Percentiles rank a stretch among this genome's conserved stretches.
Conservation (phyloP, 495 filamentous ascomycete species). For the Lasiosphaeria ovina region DNA sequence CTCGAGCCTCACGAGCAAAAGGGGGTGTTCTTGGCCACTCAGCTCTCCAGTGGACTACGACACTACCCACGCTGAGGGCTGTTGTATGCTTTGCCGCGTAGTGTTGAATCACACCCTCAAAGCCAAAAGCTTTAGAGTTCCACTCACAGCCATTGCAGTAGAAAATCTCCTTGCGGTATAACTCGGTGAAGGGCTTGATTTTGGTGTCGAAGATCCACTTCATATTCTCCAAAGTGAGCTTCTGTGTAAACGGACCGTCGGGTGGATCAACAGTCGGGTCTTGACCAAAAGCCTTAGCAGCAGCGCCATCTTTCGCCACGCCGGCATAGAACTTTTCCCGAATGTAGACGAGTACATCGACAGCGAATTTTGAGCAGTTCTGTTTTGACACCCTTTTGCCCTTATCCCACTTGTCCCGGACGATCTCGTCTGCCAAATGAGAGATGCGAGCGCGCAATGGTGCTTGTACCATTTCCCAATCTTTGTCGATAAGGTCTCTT, state of each 20-base stretch:
- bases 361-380: conserved; percentile 62
- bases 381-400: conserved; percentile 57
- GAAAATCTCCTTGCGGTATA: conserved; percentile 65
- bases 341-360: conserved; percentile 61
- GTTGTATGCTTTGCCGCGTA: conserved; percentile 77
- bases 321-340: conserved; percentile 61
- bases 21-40: conserved; percentile 76
- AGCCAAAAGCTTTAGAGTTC: conserved; percentile 62
- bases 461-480: conserved; percentile 66
- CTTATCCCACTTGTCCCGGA: conserved; percentile 56
- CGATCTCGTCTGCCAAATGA: conserved; percentile 62
- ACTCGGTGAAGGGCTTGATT: conserved; percentile 63
- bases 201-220: conserved; percentile 79
- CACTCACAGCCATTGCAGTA: conserved; percentile 67
- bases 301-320: conserved; percentile 48
- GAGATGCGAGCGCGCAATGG: conserved; percentile 59
- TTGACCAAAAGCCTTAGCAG: conserved; percentile 42
- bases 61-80: conserved; percentile 61
- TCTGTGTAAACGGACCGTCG: conserved; percentile 53
- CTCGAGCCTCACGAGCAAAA: conserved; percentile 58
- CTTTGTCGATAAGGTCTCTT: conserved; percentile 58
- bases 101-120: conserved; percentile 77
- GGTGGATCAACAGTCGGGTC: conserved; percentile 43
- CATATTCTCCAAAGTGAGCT: conserved; percentile 77
- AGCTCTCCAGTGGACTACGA: conserved; percentile 71